Evolutionary conservation across 1,284 basidiomycete species (phyloP).

Genomic region (Apiotrichum gracile): DNA sequence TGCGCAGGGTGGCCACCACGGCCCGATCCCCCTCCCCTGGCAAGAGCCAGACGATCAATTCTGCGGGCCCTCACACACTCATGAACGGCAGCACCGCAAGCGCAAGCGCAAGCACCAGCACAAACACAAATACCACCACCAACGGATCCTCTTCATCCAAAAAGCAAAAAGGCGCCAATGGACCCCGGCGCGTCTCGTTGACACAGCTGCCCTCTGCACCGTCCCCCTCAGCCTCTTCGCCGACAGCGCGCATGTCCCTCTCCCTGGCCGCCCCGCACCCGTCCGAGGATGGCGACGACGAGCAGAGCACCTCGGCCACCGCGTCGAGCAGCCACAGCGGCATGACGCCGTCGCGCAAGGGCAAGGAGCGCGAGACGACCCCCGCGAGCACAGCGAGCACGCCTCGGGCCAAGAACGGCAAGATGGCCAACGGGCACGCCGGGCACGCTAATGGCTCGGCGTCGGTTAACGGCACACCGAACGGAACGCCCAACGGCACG

Average conservation of each 20-base stretch:
- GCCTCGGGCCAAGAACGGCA: background rate
- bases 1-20: conserved; percentile 1
- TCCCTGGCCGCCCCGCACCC: background rate
- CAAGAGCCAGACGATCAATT: background rate
- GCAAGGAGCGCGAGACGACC: conserved; percentile 9
- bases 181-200: background rate
- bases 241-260: background rate
- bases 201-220: background rate
- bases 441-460: background rate
- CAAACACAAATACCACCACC: background rate
- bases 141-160: background rate
- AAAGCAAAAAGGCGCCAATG: background rate
- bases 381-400: background rate
- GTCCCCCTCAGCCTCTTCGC: background rate
- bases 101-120: background rate
- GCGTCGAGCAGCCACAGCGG: background rate
- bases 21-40: conserved; percentile 4
- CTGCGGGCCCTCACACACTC: no score
- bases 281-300: background rate
- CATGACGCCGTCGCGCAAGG: conserved; percentile 9
- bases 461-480: background rate
- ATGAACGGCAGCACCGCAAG: no score
- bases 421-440: background rate
- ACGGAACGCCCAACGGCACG: background rate
- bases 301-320: background rate